phyloP scores from a whole-genome alignment of 169 alveolate genomes.

The Plasmodium yoelii region DNA sequence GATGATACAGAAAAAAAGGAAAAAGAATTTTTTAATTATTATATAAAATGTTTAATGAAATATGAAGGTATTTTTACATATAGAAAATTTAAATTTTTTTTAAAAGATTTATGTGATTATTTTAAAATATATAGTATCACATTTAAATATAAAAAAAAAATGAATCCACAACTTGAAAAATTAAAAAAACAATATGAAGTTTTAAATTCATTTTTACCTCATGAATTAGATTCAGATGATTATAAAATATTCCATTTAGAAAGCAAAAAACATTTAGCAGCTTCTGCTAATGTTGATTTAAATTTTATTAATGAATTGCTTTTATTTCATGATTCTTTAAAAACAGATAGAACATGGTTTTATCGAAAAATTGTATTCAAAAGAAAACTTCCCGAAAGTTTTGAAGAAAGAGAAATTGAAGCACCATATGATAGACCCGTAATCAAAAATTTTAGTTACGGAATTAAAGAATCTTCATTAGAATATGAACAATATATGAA shows the following conservation, averaged over 20 bases:
- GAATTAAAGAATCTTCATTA: slow-evolving; percentile 48
- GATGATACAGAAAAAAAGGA: slow-evolving; percentile 52
- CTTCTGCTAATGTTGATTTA: slow-evolving; percentile 73
- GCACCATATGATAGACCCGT: slow-evolving; percentile 73
- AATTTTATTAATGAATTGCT: slow-evolving; percentile 84
- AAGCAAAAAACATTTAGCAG: slow-evolving; percentile 79
- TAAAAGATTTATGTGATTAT: slow-evolving; percentile 51
- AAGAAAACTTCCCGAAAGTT: slow-evolving; percentile 78
- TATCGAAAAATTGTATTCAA: slow-evolving; percentile 79
- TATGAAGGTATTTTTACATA: slow-evolving; percentile 71
- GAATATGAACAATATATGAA: slow-evolving; percentile 68
- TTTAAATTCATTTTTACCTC: slow-evolving; percentile 79
- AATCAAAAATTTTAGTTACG: slow-evolving; percentile 37
- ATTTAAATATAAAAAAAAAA: slow-evolving; percentile 57
- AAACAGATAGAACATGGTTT: slow-evolving; percentile 86
- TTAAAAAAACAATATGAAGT: slow-evolving; percentile 76
- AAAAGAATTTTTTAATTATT: slow-evolving; percentile 44
- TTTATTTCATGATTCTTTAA: slow-evolving; percentile 81
- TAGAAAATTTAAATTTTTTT: slow-evolving; percentile 36
- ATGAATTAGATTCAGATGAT: slow-evolving; percentile 83
- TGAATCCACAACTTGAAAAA: slow-evolving; percentile 61
- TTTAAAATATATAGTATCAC: slow-evolving; percentile 27
- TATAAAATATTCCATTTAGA: slow-evolving; percentile 80
- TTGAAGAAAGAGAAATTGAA: slow-evolving; percentile 82
- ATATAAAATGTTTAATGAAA: slow-evolving; percentile 73